These are phyloP conservation scores for Persicaria tinctoria DNA, from an alignment of 148 eudicot genomes.

Conservation along the genomic window DNA sequence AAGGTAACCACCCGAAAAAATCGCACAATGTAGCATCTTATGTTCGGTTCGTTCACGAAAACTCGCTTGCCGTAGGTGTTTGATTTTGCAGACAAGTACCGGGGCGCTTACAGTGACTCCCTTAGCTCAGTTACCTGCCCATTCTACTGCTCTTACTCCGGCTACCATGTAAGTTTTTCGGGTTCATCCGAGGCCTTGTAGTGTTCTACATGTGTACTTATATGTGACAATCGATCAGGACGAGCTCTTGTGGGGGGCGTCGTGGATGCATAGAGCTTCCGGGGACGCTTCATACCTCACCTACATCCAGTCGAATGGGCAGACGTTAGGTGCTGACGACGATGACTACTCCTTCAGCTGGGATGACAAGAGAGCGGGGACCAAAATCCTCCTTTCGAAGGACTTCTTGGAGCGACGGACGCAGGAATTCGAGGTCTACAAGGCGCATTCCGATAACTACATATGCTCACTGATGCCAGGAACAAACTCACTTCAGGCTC, in stretches of 20 bases:
- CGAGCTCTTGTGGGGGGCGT: slow-evolving; percentile 89
- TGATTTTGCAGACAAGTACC: slow-evolving; percentile 63
- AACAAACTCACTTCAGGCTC: slow-evolving; percentile 53
- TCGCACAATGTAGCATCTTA: not conserved
- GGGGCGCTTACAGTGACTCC: slow-evolving; percentile 75
- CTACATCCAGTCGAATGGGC: slow-evolving; percentile 74
- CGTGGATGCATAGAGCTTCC: slow-evolving; percentile 82
- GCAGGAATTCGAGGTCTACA: slow-evolving; percentile 49
- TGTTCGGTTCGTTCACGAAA: not conserved
- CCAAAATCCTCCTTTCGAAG: slow-evolving; percentile 72
- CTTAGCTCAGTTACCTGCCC: slow-evolving; percentile 68
- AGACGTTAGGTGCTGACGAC: slow-evolving; percentile 58
- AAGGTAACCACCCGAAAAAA: slow-evolving; percentile 21
- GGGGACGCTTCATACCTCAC: slow-evolving; percentile 38
- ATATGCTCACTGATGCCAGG: slow-evolving; percentile 74
- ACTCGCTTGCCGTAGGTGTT: slow-evolving; percentile 41
- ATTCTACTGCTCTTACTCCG: slow-evolving; percentile 84
- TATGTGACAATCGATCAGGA: slow-evolving; percentile 31
- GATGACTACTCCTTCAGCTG: slow-evolving; percentile 75
- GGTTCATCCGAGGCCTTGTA: too few species aligned
- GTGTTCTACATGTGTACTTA: not conserved
- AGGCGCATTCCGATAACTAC: slow-evolving; percentile 71
- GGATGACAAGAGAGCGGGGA: slow-evolving; percentile 83
- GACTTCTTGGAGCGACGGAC: slow-evolving; percentile 46
- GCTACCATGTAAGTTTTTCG: slow-evolving; percentile 49